A percentile compares a stretch with the other conserved stretches of the same genome.
phyloP scores from a whole-genome alignment of 306 rosid species.

The Crotalaria pallida region DNA sequence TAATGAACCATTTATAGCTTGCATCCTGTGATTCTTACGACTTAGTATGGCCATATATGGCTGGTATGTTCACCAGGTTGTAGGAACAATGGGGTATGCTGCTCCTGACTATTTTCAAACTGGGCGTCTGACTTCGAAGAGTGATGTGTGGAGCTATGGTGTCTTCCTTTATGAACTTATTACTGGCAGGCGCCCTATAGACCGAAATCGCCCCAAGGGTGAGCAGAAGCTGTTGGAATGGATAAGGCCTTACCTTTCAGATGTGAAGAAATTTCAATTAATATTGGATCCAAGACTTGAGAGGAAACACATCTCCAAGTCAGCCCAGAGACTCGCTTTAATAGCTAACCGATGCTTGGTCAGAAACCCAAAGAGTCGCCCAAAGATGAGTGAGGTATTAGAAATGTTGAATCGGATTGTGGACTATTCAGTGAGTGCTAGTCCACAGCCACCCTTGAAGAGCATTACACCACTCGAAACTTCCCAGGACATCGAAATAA shows the following conservation, averaged over 20 bases:
- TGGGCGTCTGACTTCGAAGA: slow-evolving; percentile 80
- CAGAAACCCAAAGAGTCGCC: slow-evolving; percentile 76
- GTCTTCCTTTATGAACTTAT: slow-evolving; percentile 94
- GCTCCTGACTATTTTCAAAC: slow-evolving; percentile 95
- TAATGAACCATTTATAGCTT: not conserved
- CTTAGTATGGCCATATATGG: not conserved
- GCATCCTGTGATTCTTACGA: not conserved
- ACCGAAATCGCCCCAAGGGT: slow-evolving; percentile 78
- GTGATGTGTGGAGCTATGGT: slow-evolving; percentile 93
- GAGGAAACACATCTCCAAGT: slow-evolving; percentile 56
- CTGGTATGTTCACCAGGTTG: slow-evolving; percentile 55
- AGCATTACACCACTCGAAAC: slow-evolving; percentile 34
- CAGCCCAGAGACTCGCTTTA: slow-evolving; percentile 65
- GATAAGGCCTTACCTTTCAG: slow-evolving; percentile 83
- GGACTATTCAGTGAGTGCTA: slow-evolving; percentile 33
- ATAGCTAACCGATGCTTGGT: slow-evolving; percentile 83
- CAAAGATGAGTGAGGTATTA: slow-evolving; percentile 91
- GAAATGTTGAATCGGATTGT: slow-evolving; percentile 60
- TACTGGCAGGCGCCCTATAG: slow-evolving; percentile 89
- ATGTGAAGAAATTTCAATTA: slow-evolving; percentile 60
- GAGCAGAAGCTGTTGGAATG: slow-evolving; percentile 97
- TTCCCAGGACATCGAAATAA: slow-evolving; percentile 28
- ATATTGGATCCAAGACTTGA: slow-evolving; percentile 91
- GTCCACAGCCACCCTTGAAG: slow-evolving; percentile 42
- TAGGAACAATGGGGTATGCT: slow-evolving; percentile 97